Evolutionary conservation across 2,329 filamentous ascomycete species (phyloP), one percentile per base, ranked within the genome.

Genomic region (Laburnicola sp.): DNA sequence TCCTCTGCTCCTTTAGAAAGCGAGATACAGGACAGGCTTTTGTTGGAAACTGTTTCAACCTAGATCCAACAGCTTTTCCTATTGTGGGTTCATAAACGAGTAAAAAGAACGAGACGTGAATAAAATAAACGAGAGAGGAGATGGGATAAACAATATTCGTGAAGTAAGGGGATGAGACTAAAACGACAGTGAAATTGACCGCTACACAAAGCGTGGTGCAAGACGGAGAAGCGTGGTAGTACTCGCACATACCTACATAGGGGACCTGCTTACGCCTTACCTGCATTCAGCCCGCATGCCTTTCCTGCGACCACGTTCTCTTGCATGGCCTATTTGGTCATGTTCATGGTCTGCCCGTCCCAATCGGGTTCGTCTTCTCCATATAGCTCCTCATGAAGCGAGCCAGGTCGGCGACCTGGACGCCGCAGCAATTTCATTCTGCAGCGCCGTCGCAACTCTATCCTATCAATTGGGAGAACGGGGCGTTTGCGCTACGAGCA

Each of bases 381-480:
- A 22, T 38, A 38, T 16, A 38, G 32, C 47, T 32, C 22, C 8
- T 21, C 39, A 34, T 9, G 34, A 44, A 48, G 31, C 34, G 34
- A 44, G 16, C 34, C 21, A 36, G 11, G 16, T 23, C 25, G 48
- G 31, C 37, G 43, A 51, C 16, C 16, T 16, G n/a, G 28, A 16
- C 36, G 25, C 25, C 37, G 42, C 42, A 30, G n/a, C 9, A 44
- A 37, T 44, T 28, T 27, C 48, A 11, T 45, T 32, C 40, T 36
- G 50, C 45, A 43, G 31, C 4, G 48, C 43, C 47, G 37, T 50
- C 42, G 30, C 11, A 7, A 32, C 21, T 11, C 31, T 26, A 28
- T 23, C 51, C 51, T 54, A 54, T 54, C 51, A 50, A 26, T n/a
- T 31, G n/a, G 7, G n/a, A 28, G 16, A n/a, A 23, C 32, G 31